Base-by-base conservation (phyloP, 331 rosid genomes). In the Ulmus americana region DNA sequence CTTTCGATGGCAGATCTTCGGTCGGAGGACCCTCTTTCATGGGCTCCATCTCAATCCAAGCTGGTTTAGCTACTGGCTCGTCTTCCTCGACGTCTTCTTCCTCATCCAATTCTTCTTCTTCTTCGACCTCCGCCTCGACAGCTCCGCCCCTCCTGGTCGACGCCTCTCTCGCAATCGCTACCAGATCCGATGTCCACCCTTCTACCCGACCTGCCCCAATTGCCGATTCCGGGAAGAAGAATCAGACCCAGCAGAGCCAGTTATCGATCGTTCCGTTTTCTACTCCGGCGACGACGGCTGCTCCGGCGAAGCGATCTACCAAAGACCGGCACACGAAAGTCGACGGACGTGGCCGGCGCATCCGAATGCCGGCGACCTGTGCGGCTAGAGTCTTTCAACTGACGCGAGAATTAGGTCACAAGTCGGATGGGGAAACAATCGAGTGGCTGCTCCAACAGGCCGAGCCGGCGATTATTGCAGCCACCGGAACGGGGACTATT, bases 361-460 rank as follows among this genome's bases (percentile, higher is more conserved):
- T 91, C 69, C 87, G 97, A 71, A 91, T 91, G 97, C 97, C 97
- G 0, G 97, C 96, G 1, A 81, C 97, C 0, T 91, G 97, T 40
- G 97, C 97, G 0, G 96, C 97, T 4, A 82, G 97, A 65, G 97
- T 91, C 62, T 91, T 91, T 53, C 97, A 91, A n/a, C 68, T 91
- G 75, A 91, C 97, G 0, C 67, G 97, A 60, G 97, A 91, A 81
- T 73, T 91, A 75, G 83, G 96, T 0, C 91, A 91, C 64, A 91
- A 91, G 72, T 91, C 97, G 7, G 97, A 91, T 71, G 97, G 97
- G 1, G 97, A 91, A 70, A 91, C 97, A 0, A 86, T 91, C 42
- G 97, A 86, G 64, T 91, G 97, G 97, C 81, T 91, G 1, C 90
- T 91, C 5, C 97, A 91, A 62, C 97, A 91, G 60, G 97, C 97